A percentile compares a stretch with the other conserved stretches of the same genome.
Evolutionary conservation across 768 basidiomycete genomes (phyloP).

Genomic region (Stropharia rugosoannulata): DNA sequence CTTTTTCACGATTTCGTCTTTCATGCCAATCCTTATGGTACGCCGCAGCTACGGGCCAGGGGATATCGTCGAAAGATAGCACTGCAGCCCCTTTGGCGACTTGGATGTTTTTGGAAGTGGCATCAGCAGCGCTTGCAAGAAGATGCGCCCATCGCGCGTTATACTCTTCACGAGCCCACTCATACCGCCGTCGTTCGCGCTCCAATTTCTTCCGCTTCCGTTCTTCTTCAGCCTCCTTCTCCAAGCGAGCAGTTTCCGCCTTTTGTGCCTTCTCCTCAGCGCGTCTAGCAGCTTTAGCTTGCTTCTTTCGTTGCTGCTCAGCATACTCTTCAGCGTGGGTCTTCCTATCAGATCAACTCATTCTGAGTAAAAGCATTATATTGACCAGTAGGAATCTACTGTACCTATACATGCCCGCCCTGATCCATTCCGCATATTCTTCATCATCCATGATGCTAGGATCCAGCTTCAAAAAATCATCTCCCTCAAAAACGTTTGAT

Average conservation of each 20-base stretch:
- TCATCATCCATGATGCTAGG: slow-evolving; percentile 73
- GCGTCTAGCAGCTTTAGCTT: slow-evolving; percentile 48
- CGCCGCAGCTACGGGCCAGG: slow-evolving; percentile 61
- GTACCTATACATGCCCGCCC: slow-evolving; percentile 82
- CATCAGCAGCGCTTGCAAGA: slow-evolving; percentile 22
- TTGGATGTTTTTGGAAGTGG: slow-evolving; percentile 19
- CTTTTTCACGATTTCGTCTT: background rate
- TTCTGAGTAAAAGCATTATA: slow-evolving; percentile 4
- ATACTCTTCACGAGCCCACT: slow-evolving; percentile 51
- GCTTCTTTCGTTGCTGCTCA: slow-evolving; percentile 57
- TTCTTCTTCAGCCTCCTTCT: slow-evolving; percentile 52
- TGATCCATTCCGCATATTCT: slow-evolving; percentile 85
- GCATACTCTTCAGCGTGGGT: slow-evolving; percentile 67
- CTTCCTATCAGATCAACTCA: slow-evolving; percentile 41
- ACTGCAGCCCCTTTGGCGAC: slow-evolving; percentile 12
- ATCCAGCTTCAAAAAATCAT: slow-evolving; percentile 41
- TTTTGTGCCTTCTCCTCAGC: slow-evolving; percentile 54
- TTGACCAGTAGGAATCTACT: slow-evolving; percentile 16
- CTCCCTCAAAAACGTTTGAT: slow-evolving; percentile 26
- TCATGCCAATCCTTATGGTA: slow-evolving; percentile 24
- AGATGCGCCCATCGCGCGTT: slow-evolving; percentile 57
- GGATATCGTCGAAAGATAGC: slow-evolving; percentile 60
- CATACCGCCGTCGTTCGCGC: slow-evolving; percentile 40
- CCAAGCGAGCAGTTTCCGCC: slow-evolving; percentile 51
- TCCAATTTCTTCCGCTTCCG: slow-evolving; percentile 47